Conservation (phyloP, 2,329 filamentous ascomycete species). For the Truncatella angustata region DNA sequence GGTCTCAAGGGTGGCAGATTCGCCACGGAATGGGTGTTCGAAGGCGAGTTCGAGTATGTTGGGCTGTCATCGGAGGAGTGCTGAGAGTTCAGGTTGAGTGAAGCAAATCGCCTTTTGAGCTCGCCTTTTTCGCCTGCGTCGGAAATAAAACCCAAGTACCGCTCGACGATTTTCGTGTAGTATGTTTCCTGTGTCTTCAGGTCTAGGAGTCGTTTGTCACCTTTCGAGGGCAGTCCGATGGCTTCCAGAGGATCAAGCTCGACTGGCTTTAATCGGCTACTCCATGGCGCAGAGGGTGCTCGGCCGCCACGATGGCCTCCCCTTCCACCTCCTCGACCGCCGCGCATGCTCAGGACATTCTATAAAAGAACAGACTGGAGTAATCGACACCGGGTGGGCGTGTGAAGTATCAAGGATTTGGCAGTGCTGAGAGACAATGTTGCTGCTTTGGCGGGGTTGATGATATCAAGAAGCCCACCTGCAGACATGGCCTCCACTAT, state of each 20-base stretch:
- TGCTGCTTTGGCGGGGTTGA: background rate
- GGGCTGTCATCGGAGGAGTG: constrained; percentile 16
- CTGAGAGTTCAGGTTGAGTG: constrained; percentile 45
- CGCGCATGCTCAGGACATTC: constrained; percentile 30
- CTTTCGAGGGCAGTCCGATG: constrained; percentile 86
- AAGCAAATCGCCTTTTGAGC: constrained; percentile 72
- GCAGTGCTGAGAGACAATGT: background rate
- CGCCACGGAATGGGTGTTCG: constrained; percentile 4
- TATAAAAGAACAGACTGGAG: constrained; percentile 4
- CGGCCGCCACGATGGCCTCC: constrained; percentile 21
- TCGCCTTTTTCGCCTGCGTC: constrained; percentile 68
- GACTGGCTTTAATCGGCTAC: constrained; percentile 70
- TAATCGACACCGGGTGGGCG: background rate
- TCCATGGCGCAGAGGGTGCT: constrained; percentile 59
- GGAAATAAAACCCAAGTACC: constrained; percentile 88
- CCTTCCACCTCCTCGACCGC: constrained; percentile 23
- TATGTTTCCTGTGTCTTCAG: constrained; percentile 79
- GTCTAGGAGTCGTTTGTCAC: constrained; percentile 76
- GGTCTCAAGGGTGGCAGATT: constrained; percentile 16
- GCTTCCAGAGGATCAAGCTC: constrained; percentile 74
- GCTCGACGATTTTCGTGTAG: constrained; percentile 82
- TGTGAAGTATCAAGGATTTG: background rate
- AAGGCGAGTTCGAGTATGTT: constrained; percentile 3
- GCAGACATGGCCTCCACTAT: too few species aligned
- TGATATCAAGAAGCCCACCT: too few species aligned